These are phyloP conservation scores for Dimargaris cristalligena DNA, from an alignment of 192 early-diverging fungal species.

Conservation along the genomic window DNA sequence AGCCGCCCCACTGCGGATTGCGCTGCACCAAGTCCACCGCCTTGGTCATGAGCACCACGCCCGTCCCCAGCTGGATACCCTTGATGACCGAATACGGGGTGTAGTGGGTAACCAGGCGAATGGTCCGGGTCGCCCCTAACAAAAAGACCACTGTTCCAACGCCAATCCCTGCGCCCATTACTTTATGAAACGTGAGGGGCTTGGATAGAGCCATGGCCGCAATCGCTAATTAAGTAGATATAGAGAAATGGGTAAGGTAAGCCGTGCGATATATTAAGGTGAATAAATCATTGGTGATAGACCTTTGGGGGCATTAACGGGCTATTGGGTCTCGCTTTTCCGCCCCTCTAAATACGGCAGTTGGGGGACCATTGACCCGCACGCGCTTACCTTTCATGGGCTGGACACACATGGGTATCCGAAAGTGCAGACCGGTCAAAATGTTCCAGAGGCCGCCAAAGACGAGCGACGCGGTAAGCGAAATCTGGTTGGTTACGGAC, in stretches of 20 bases:
- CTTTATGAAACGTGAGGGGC: constrained; percentile 46
- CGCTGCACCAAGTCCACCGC: constrained; percentile 41
- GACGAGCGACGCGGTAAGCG: constrained; percentile 58
- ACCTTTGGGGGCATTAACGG: background rate
- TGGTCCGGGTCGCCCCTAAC: constrained; percentile 49
- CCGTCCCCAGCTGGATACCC: constrained; percentile 63
- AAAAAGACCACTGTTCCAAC: constrained; percentile 45
- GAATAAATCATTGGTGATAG: background rate
- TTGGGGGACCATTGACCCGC: background rate
- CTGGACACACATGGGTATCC: constrained; percentile 79
- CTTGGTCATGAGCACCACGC: constrained; percentile 48
- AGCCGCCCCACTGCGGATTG: constrained; percentile 33
- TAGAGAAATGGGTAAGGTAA: background rate
- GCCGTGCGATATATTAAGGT: background rate
- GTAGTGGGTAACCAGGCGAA: constrained; percentile 44
- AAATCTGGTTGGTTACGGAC: constrained; percentile 49
- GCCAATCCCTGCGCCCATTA: constrained; percentile 52
- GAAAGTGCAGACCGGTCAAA: constrained; percentile 51
- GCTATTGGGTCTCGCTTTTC: background rate
- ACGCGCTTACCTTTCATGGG: constrained; percentile 65
- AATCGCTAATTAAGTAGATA: constrained; percentile 31
- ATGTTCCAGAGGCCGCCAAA: constrained; percentile 87
- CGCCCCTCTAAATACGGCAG: background rate
- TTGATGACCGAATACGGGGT: constrained; percentile 58
- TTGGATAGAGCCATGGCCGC: constrained; percentile 61